Conservation (phyloP, 2,329 filamentous ascomycete species). For the Claviceps digitariae region DNA sequence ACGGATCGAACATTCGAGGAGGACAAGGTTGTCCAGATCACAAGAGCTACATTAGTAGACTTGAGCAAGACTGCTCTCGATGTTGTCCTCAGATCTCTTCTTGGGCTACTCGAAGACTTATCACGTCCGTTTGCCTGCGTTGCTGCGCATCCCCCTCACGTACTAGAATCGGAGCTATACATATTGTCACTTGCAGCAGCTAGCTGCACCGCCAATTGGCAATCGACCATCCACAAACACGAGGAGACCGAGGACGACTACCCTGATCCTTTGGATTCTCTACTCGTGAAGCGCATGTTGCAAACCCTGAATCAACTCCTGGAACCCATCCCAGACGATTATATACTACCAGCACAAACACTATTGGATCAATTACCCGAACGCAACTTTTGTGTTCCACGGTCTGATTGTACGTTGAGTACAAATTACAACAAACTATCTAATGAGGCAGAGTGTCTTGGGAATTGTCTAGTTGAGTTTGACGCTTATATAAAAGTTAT, state of each 20-base stretch:
- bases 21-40: conserved; percentile 48
- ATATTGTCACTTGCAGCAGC: conserved; percentile 50
- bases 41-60: conserved; percentile 46
- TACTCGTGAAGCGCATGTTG: conserved; percentile 40
- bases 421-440: conserved; percentile 8
- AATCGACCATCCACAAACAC: conserved; percentile 13
- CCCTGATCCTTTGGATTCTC: conserved; percentile 30
- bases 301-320: conserved; percentile 43
- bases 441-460: conserved; percentile 13
- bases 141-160: conserved; percentile 40
- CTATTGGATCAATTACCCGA: conserved; percentile 39
- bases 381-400: conserved; percentile 23
- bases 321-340: conserved; percentile 44
- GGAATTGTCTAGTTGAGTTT: conserved; percentile 29
- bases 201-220: conserved; percentile 50
- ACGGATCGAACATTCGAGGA: conserved; percentile 18
- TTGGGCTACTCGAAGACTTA: conserved; percentile 45
- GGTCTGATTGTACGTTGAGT: conserved; percentile 9
- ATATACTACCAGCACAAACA: conserved; percentile 39
- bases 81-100: conserved; percentile 41
- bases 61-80: conserved; percentile 41
- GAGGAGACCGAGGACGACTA: conserved; percentile 13
- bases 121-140: conserved; percentile 38
- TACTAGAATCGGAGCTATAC: conserved; percentile 51
- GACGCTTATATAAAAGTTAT: conserved; percentile 42